phyloP scores from a whole-genome alignment of 169 alveolate genomes.

The Besnoitia besnoiti region DNA sequence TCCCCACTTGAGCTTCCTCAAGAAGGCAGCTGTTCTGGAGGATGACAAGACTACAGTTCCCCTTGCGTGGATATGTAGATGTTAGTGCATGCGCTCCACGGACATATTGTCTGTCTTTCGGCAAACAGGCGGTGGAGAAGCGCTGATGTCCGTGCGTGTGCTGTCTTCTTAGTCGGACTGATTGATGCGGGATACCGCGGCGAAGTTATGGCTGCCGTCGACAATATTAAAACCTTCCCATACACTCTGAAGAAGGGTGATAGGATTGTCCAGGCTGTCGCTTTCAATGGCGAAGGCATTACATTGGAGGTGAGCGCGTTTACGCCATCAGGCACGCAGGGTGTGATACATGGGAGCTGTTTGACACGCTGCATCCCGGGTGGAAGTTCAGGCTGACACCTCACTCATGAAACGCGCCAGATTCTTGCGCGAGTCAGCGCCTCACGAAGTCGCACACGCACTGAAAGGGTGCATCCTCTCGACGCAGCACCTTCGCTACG shows the following conservation, averaged over 20 bases:
- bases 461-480: too few relatives aligned
- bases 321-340: background rate
- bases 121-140: too few relatives aligned
- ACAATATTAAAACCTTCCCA: constrained; percentile 86
- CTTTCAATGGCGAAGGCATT: constrained; percentile 88
- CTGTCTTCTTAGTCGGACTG: constrained; percentile 79
- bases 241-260: constrained; percentile 87
- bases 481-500: too few relatives aligned
- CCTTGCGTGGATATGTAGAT: too few relatives aligned
- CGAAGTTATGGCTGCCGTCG: constrained; percentile 87
- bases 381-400: background rate
- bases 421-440: background rate
- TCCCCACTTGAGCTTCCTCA: too few relatives aligned
- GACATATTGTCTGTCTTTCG: too few relatives aligned
- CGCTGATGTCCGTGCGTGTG: too few relatives aligned
- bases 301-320: constrained; percentile 75
- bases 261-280: constrained; percentile 86
- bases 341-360: background rate
- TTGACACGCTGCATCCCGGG: background rate
- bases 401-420: background rate
- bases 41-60: too few relatives aligned
- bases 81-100: too few relatives aligned
- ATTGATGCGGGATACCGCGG: constrained; percentile 93
- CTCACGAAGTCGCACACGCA: too few relatives aligned
- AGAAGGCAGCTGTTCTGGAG: too few relatives aligned